Evolutionary conservation across 73 alveolate species (phyloP), one percentile per base, ranked within the genome.

Genomic region (Symbiodinium natans): DNA sequence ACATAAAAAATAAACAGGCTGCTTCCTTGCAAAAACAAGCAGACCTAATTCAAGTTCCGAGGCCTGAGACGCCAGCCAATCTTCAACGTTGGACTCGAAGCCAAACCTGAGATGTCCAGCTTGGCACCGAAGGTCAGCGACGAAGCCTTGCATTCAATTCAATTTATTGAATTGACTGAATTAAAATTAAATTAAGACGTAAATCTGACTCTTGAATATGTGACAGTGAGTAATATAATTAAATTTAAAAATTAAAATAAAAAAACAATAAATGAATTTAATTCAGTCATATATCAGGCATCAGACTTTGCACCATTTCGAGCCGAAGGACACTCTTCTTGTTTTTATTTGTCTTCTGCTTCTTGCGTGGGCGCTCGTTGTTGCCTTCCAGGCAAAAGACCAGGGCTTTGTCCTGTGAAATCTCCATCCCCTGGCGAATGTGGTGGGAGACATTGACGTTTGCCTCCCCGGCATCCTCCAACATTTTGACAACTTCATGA

Each of bases 51-150:
- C 38, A 13, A 27, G 29, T 11, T 33, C 11, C 63, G 38, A 2
- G 40, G 63, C 89, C 89, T 82, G 19, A 82, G 59, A 3, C 89
- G 56, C 89, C 89, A 82, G 15, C 59, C 89, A 23, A 82, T 33
- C 33, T 82, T n/a, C 38, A 82, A 19, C 6, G 89, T 59, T 19
- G 21, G 27, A 29, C 89, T 34, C 5, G 25, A 6, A n/a, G 2
- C 38, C 63, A 82, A 38, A 38, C 23, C 41, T 19, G 31, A 13
- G 23, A 82, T 13, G 63, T 82, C 89, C 89, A 82, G 29, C 63
- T 38, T 33, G 13, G 89, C 38, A 7, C 89, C 89, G 63, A 82
- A 82, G 36, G 89, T 82, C 40, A 82, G 15, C 5, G 68, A 11
- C 21, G 89, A 82, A n/a, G 41, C 7, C 38, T 34, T 82, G 15